Conservation (phyloP, 352 stramenopile species). For the Phytophthora sp. region DNA sequence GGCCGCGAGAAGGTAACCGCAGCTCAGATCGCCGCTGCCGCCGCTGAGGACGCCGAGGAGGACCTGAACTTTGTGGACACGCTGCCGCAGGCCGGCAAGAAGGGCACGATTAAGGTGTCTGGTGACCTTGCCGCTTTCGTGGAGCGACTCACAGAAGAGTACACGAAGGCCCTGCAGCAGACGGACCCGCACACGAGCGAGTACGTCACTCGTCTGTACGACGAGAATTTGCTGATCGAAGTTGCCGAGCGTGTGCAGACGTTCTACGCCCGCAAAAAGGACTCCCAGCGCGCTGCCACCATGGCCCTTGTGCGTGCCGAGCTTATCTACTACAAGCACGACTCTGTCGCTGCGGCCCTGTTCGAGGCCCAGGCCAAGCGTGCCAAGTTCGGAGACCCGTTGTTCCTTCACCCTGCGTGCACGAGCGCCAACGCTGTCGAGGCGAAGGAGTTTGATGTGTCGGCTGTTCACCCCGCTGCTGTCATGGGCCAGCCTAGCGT, state of each 20-base stretch:
- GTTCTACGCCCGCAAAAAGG: constrained; percentile 90
- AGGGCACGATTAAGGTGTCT: constrained; percentile 88
- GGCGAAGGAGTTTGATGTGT: constrained; percentile 61
- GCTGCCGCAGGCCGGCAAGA: constrained; percentile 68
- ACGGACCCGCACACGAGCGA: constrained; percentile 96
- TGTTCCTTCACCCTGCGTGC: constrained; percentile 89
- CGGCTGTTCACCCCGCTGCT: constrained; percentile 77
- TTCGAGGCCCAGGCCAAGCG: constrained; percentile 83
- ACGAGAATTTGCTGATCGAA: constrained; percentile 93
- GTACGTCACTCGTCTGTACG: constrained; percentile 94
- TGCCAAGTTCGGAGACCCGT: constrained; percentile 83
- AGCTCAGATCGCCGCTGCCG: constrained; percentile 48
- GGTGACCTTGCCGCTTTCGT: constrained; percentile 91
- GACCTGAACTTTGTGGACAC: constrained; percentile 85
- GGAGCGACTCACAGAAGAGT: constrained; percentile 96
- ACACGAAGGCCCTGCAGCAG: constrained; percentile 98
- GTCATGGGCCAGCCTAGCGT: constrained; percentile 77
- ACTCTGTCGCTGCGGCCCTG: constrained; percentile 89
- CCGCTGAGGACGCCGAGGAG: constrained; percentile 82
- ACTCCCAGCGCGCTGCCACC: constrained; percentile 79
- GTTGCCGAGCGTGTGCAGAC: constrained; percentile 87
- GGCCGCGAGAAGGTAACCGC: constrained; percentile 77
- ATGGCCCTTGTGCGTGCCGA: constrained; percentile 94
- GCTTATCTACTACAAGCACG: constrained; percentile 98
- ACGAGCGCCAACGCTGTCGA: constrained; percentile 56